Base-by-base conservation (phyloP, 2,329 filamentous ascomycete genomes). In the Nigrograna mackinnonii region DNA sequence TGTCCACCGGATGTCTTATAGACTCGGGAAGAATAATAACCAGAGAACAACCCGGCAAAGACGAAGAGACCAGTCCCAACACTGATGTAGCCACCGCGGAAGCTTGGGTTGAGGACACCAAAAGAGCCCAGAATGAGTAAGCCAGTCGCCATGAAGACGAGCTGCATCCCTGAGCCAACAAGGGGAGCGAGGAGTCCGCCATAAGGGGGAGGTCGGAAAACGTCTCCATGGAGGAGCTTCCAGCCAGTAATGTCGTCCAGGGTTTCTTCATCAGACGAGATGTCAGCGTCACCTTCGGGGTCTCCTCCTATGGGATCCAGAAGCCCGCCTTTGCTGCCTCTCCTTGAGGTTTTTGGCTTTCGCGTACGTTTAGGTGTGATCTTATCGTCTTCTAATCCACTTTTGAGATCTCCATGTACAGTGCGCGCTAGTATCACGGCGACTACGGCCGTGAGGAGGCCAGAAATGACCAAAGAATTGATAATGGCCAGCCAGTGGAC, bases 401-500 rank as follows among this genome's bases (percentile, higher is more conserved):
- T 81, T 69, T 88, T 91, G 67, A 91, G 87, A 53, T 95, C 89
- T 34, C 84, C 83, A 41, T 85, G 82, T 36, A 92, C 82, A 0
- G 90, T 95, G 57, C 87, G 83, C 21, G 87, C 80, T 55, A 94
- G 75, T 46, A 95, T 91, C 62, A 95, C 87, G 44, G 89, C 81
- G 18, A 94, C 87, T 24, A 90, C 84, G 14, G 85, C 84, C 2
- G 87, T 91, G 31, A 95, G 74, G 24, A 94, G 74, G 5, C 86
- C 86, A 37, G 86, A 89, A 52, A 95, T 94, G 52, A 91, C 85
- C 51, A 95, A 69, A 0, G 89, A 94, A 71, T 95, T 95, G 67
- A 94, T 69, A 50, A 95, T 92, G 24, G 90, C 89, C 42, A 95
- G 77, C 88, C 89, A 95, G 64, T 95, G 90, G 18, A 92, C 89